Conservation (phyloP, 2,329 filamentous ascomycete genomes). For the Setomelanomma holmii region DNA sequence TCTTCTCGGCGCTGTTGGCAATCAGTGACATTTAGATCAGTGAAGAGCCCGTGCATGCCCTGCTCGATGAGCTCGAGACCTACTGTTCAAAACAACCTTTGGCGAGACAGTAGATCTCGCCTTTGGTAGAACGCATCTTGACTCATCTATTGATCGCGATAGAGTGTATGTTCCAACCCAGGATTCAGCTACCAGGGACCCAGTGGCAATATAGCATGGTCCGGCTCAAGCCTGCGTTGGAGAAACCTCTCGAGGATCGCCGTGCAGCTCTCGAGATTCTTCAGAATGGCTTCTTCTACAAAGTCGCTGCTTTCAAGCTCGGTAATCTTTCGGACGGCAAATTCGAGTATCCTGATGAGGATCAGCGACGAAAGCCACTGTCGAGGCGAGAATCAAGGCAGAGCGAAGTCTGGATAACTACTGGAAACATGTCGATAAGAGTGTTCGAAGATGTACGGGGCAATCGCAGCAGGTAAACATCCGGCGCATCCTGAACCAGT, state of each 20-base stretch:
- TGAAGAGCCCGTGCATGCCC: neutral
- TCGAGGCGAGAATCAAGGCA: neutral
- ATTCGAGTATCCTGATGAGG: constrained; percentile 55
- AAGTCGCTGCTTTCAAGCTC: neutral
- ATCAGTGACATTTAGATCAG: no score
- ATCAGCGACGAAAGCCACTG: constrained; percentile 20
- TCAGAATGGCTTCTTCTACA: neutral
- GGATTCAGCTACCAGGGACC: no score
- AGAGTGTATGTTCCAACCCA: neutral
- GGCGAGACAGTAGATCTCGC: neutral
- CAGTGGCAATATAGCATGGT: no score
- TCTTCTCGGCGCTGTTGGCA: no score
- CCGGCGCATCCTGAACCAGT: neutral
- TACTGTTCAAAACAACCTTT: neutral
- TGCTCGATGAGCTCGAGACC: neutral
- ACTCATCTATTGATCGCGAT: neutral
- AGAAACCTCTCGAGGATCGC: no score
- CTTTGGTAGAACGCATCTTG: neutral
- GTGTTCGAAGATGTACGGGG: neutral
- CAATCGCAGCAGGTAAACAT: neutral
- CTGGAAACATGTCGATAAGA: neutral
- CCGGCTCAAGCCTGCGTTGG: no score
- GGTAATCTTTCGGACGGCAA: neutral
- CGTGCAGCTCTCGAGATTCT: no score
- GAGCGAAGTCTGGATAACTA: neutral